phyloP scores from a whole-genome alignment of 371 early-diverging fungal species.

The Catenaria anguillulae region DNA sequence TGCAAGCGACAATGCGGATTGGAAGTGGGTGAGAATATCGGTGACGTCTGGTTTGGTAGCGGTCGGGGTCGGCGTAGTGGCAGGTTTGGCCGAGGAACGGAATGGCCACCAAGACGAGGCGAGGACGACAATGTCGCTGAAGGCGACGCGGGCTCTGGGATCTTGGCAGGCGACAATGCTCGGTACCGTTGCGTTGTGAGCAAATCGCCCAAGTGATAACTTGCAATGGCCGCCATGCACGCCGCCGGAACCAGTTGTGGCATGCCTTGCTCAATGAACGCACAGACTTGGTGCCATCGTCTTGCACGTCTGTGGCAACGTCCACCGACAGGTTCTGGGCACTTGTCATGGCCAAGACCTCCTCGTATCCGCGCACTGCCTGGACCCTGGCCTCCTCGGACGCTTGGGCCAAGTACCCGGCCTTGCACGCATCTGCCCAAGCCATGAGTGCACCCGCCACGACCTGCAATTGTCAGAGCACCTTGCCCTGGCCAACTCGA shows the following conservation, averaged over 20 bases:
- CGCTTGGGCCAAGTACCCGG: no score
- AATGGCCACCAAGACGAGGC: no score
- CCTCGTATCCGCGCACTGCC: not conserved
- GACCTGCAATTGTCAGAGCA: not conserved
- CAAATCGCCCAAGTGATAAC: not conserved
- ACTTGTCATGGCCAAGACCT: not conserved
- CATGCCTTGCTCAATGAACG: not conserved
- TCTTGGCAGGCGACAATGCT: not conserved
- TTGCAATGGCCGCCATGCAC: not conserved
- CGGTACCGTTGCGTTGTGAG: no score
- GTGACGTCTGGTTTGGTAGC: not conserved
- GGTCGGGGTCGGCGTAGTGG: no score
- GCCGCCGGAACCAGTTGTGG: not conserved
- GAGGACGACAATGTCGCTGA: no score
- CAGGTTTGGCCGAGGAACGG: no score
- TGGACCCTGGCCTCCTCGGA: not conserved
- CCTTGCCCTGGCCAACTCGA: not conserved
- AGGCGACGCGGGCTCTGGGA: no score
- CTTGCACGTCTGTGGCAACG: not conserved
- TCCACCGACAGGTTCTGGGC: not conserved
- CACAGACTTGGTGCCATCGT: not conserved
- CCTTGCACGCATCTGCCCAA: not conserved
- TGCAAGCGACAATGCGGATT: not conserved
- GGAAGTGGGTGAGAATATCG: not conserved
- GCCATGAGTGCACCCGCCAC: not conserved